Evolutionary conservation across 176 grass and related monocot species (phyloP), one percentile per base, ranked within the genome.

Genomic region (Oryza australiensis): DNA sequence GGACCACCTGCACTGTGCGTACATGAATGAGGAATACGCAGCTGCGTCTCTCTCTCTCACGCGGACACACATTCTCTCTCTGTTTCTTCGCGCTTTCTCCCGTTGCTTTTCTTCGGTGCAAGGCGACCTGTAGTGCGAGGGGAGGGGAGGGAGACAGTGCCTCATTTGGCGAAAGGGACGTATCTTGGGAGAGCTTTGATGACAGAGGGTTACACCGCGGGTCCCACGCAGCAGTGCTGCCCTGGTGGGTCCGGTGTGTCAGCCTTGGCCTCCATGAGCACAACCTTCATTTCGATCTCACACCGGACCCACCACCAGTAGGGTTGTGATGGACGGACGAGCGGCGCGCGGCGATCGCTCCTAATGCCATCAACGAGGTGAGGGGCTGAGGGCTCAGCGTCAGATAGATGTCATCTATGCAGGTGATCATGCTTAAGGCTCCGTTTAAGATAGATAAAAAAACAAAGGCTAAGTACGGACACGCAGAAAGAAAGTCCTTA

Each of bases 161-260:
- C 72, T 42, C 82, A 82, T 89, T 89, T 72, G 87, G 18, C 77
- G 87, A 89, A 81, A 85, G 82, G 66, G 87, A 89, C 87, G 34
- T 24, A 26, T 77, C 82, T 70, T 85, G 33, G 62, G 37, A 34
- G 75, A 34, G 75, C 40, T 37, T 70, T 84, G 0, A 77, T 84
- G 0, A 65, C n/a, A n/a, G 28, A 62, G 62, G 22, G 80, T 35
- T 38, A 26, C 34, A 20, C 24, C 12, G 1, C 3, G 30, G 83
- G 27, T 14, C 57, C 75, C 75, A 28, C 10, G 22, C 41, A 67
- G 12, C 62, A 18, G 24, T 60, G 55, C 55, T 23, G 22, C 55
- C 1, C 10, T 12, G 4, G 38, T 15, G 33, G 74, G 74, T n/a
- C 76, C 64, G 26, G 27, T 14, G 22, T 23, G 13, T 57, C 53